Evolutionary conservation across 192 early-diverging fungal species (phyloP), one percentile per base, ranked within the genome.

Genomic region (Coemansia sp.): DNA sequence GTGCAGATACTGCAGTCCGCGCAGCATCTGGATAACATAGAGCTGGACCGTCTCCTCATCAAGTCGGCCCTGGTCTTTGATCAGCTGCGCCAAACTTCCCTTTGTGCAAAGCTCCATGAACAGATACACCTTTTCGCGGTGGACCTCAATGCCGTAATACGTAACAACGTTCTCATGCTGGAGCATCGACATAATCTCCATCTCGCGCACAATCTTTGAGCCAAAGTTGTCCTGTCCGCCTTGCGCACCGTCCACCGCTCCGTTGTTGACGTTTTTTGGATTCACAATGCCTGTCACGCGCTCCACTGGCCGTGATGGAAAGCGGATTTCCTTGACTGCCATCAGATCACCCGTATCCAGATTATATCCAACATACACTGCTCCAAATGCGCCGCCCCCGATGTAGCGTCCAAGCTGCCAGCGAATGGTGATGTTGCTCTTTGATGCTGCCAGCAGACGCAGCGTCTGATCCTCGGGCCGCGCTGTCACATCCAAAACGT

Each of bases 71-170:
- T 93, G 89, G 61, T 95, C 92, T 13, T 68, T 67, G 37, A 96
- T 72, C 26, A 94, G 63, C 52, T 85, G 81, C 1, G 88, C 86
- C 56, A 96, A 70, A 68, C 89, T 89, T 39, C 92, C 92, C 40
- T 88, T 86, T 49, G 89, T 85, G 71, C 93, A 95, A 65, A 92
- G 91, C 77, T 96, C 95, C 95, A 96, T 96, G 75, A 96, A 96
- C 54, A 94, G 84, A 53, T 89, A 90, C 10, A 94, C 90, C 73
- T 89, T 92, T 61, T 96, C 93, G 64, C 93, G 86, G 70, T 92
- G 93, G 21, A 96, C 93, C 71, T 96, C 95, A 62, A 95, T 93
- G 9, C 92, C 94, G 71, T 91, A 92, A 74, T 96, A 96, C 44
- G 88, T 86, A 40, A 96, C 91, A 70, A 96, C 93, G 76, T 96